These are phyloP conservation scores for Earliella scabrosa DNA, from an alignment of 1,284 basidiomycete genomes.

Conservation along the genomic window DNA sequence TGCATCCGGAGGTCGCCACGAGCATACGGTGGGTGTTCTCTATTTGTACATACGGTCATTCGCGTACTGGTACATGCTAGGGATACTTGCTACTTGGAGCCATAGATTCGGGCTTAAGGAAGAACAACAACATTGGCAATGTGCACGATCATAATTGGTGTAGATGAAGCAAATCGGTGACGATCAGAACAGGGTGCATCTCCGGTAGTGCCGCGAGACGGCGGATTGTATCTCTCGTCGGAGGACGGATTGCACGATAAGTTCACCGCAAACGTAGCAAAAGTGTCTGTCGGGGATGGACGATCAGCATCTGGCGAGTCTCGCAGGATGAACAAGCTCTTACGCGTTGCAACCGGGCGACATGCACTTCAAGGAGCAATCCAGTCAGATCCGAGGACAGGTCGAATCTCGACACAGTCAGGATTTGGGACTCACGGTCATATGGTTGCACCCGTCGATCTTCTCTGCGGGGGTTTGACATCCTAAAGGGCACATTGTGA, in stretches of 20 bases:
- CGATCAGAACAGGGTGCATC: conserved; percentile 33
- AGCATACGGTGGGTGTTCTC: too few relatives aligned
- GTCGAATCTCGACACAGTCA: background rate
- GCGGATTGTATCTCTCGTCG: conserved; percentile 46
- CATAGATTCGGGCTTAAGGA: too few relatives aligned
- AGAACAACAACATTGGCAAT: too few relatives aligned
- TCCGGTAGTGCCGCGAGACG: conserved; percentile 48
- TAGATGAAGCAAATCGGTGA: too few relatives aligned
- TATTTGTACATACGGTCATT: too few relatives aligned
- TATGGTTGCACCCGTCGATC: conserved; percentile 63
- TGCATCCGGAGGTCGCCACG: too few relatives aligned
- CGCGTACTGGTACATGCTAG: too few relatives aligned
- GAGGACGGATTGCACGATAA: conserved; percentile 53
- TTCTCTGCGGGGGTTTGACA: conserved; percentile 66
- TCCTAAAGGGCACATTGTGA: conserved; percentile 41
- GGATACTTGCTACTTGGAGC: background rate
- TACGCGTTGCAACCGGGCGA: conserved; percentile 63
- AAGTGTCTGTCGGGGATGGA: conserved; percentile 50
- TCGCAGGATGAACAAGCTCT: conserved; percentile 25
- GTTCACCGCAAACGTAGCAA: conserved; percentile 58
- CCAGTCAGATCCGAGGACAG: too few relatives aligned
- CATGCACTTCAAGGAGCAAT: too few relatives aligned
- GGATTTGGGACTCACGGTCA: conserved; percentile 49
- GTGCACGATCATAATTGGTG: too few relatives aligned
- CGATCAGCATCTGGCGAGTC: background rate